Evolutionary conservation across 2,329 filamentous ascomycete species (phyloP).

Genomic region (Amauroascus verrucosus): DNA sequence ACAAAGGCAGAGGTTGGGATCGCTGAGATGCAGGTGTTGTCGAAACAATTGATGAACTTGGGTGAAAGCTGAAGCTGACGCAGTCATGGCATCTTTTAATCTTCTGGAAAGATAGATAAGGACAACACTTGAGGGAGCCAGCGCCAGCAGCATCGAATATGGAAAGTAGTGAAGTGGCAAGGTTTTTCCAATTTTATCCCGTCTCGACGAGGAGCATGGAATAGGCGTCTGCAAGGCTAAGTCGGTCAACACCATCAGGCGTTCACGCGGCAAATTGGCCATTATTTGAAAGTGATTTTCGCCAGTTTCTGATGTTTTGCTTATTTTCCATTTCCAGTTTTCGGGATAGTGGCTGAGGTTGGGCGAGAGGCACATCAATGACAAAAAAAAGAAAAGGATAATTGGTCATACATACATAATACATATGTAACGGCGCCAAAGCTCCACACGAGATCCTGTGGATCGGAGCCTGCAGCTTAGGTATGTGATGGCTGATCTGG

Average conservation of each 20-base stretch:
- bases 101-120: constrained; percentile 6
- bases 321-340: background rate
- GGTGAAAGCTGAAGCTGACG: background rate
- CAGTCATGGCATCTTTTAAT: background rate
- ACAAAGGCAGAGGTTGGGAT: background rate
- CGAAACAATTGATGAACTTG: background rate
- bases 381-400: background rate
- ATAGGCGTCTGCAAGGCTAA: background rate
- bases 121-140: background rate
- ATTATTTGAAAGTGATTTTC: constrained; percentile 1
- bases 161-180: background rate
- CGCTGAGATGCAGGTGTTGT: background rate
- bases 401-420: too few relatives aligned
- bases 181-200: background rate
- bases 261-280: background rate
- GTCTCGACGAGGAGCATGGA: background rate
- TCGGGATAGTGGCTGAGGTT: constrained; percentile 4
- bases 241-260: background rate
- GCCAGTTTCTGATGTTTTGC: constrained; percentile 6
- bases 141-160: background rate
- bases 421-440: background rate
- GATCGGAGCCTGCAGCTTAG: constrained; percentile 1
- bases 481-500: background rate
- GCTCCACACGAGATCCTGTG: constrained; percentile 1
- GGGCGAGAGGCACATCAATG: constrained; percentile 2